These are phyloP conservation scores for Porphyrellus sp. DNA, from an alignment of 1,284 basidiomycete species.

Conservation along the genomic window DNA sequence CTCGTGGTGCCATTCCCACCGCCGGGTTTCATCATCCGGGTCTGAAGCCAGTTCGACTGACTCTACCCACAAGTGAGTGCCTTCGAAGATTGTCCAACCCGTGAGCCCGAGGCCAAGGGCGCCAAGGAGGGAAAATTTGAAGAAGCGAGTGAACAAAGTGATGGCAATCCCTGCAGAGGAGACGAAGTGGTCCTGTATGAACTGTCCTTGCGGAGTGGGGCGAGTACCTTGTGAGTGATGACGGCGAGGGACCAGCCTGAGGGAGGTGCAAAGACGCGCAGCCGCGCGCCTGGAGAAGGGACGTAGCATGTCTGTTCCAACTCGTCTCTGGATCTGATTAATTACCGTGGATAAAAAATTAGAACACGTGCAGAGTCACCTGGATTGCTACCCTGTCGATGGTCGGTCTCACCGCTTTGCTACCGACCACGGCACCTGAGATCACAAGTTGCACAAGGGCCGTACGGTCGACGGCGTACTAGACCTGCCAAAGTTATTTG, in stretches of 20 bases:
- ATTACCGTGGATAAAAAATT: neutral
- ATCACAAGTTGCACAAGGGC: no score
- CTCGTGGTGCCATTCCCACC: conserved; percentile 75
- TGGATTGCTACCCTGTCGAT: neutral
- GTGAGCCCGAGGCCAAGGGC: conserved; percentile 40
- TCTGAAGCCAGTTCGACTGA: conserved; percentile 54
- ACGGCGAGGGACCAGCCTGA: conserved; percentile 5
- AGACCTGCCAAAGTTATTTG: neutral
- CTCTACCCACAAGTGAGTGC: conserved; percentile 71
- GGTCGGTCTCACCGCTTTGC: no score
- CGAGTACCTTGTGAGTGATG: conserved; percentile 17
- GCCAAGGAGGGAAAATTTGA: conserved; percentile 41
- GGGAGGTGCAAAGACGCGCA: neutral
- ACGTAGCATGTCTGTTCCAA: conserved; percentile 11
- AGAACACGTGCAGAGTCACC: neutral
- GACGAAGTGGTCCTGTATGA: conserved; percentile 38
- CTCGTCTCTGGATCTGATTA: neutral
- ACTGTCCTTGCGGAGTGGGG: conserved; percentile 10
- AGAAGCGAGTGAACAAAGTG: conserved; percentile 39
- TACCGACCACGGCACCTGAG: no score
- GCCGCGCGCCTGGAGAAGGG: conserved; percentile 1
- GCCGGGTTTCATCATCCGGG: conserved; percentile 48
- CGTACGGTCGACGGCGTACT: neutral
- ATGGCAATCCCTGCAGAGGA: conserved; percentile 37
- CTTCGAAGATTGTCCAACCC: conserved; percentile 50